Evolutionary conservation across 108 stramenopile genomes (phyloP), one percentile per base, ranked within the genome.

Genomic region (Mayamaea pseudoterrestris): DNA sequence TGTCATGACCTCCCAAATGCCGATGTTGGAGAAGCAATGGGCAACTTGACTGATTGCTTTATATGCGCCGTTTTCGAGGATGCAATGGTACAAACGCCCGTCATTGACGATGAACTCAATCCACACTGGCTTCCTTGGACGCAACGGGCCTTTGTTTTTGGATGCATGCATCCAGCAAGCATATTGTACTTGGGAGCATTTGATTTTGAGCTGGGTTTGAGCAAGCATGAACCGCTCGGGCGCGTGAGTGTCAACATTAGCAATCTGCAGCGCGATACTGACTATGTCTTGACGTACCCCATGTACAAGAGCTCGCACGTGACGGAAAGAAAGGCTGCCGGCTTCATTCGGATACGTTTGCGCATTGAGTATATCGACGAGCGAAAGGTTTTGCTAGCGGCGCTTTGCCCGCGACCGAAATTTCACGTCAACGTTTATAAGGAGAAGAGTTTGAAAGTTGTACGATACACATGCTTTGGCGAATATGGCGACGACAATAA

Each of bases 41-140:
- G 50, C 13, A 77, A 30, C 20, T 27, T 47, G 2, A 47, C 47
- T 17, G 86, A 89, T 63, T 41, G 76, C 4, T 83, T 89, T 52
- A 82, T 76, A 2, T 53, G 75, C 1, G n/a, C 76, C 18, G 69
- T 80, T 3, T 81, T 68, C 43, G 84, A 81, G 49, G 84, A 86
- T 27, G 76, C 67, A 39, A 55, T 74, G 22, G 83, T 69, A 5
- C 51, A 73, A 46, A 89, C 86, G 2, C 78, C 82, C 22, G 62
- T 80, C 5, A 76, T 89, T 45, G 71, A 76, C 51, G 79, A 89
- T 56, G 74, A 69, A 39, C 50, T 80, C 13, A 64, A 60, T 25
- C 86, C 86, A 26, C 57, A 76, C 8, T 89, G 76, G 76, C 40
- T 89, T 30, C 82, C 80, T 12, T 89, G 87, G 87, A 60, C 73